These are phyloP conservation scores for Microbotryum lychnidis-dioicae DNA, from an alignment of 1,284 basidiomycete species.

Conservation along the genomic window DNA sequence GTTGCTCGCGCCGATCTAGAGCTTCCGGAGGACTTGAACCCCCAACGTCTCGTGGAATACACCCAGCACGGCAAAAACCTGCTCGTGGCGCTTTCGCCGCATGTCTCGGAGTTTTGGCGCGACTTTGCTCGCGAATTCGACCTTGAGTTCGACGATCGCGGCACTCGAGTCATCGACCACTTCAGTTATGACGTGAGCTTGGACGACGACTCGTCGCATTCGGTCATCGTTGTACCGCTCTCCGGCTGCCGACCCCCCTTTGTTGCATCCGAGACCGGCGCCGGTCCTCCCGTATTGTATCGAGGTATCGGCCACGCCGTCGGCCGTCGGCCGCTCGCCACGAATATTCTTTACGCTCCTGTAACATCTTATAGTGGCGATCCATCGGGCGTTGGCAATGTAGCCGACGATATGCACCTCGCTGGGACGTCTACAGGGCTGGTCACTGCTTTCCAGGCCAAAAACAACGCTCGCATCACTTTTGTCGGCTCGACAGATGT, in stretches of 20 bases:
- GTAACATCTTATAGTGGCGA: constrained; percentile 53
- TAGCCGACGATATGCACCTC: constrained; percentile 61
- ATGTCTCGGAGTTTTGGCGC: constrained; percentile 44
- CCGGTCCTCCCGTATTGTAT: constrained; percentile 55
- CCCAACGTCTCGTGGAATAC: constrained; percentile 69
- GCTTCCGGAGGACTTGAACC: constrained; percentile 66
- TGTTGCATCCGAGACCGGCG: constrained; percentile 45
- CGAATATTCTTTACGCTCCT: constrained; percentile 72
- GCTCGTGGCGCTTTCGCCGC: constrained; percentile 67
- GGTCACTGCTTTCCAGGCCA: constrained; percentile 82
- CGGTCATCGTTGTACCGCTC: constrained; percentile 54
- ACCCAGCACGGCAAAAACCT: constrained; percentile 58
- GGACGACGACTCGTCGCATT: constrained; percentile 41
- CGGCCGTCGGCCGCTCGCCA: constrained; percentile 69
- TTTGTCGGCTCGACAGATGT: constrained; percentile 75
- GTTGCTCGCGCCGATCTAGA: constrained; percentile 42
- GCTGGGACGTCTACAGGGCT: constrained; percentile 66
- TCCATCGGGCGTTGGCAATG: constrained; percentile 55
- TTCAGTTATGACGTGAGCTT: constrained; percentile 36
- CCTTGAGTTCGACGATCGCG: constrained; percentile 46
- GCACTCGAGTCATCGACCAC: constrained; percentile 44
- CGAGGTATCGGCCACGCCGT: constrained; percentile 64
- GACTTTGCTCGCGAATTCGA: constrained; percentile 50
- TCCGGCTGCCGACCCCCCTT: constrained; percentile 40
- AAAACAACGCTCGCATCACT: constrained; percentile 63